Conservation (phyloP, 148 eudicot genomes). For the Chenopodium suecicum region DNA sequence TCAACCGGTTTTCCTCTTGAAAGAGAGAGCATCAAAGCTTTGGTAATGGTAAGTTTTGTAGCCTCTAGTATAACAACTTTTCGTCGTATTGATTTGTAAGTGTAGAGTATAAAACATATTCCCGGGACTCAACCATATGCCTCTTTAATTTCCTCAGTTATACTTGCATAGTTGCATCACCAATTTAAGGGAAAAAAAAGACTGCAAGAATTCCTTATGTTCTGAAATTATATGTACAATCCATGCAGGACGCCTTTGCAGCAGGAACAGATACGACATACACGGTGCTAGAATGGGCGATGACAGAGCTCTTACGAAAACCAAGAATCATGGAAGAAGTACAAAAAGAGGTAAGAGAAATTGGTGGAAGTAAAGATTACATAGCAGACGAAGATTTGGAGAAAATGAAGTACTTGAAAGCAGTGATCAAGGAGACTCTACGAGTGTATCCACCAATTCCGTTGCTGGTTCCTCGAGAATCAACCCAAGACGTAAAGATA, state of each 20-base stretch:
- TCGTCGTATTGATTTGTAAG: not conserved
- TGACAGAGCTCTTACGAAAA: constrained; percentile 29
- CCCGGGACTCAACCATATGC: not conserved
- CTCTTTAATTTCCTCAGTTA: not conserved
- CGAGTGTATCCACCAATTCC: constrained; percentile 31
- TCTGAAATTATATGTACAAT: not conserved
- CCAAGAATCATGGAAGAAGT: constrained; percentile 22
- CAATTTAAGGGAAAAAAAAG: not conserved
- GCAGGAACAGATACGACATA: constrained; percentile 28
- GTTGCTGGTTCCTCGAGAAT: constrained; percentile 18
- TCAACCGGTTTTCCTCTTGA: constrained; percentile 21
- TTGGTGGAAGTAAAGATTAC: constrained; percentile 2
- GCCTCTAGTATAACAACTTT: not conserved
- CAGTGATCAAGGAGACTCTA: constrained; percentile 30
- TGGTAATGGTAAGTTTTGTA: constrained; percentile 22
- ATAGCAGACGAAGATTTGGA: constrained; percentile 18
- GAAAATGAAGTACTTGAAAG: constrained; percentile 24
- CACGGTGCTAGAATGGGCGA: constrained; percentile 31
- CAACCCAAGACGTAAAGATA: constrained; percentile 8
- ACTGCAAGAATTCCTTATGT: not conserved
- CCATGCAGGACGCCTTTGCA: constrained; percentile 25
- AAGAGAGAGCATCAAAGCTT: constrained; percentile 30
- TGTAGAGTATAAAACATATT: no score
- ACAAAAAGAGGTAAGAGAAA: constrained; percentile 20
- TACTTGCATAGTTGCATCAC: no score